phyloP scores from a whole-genome alignment of 2,329 filamentous ascomycete species.

The Epichloe glyceriae region DNA sequence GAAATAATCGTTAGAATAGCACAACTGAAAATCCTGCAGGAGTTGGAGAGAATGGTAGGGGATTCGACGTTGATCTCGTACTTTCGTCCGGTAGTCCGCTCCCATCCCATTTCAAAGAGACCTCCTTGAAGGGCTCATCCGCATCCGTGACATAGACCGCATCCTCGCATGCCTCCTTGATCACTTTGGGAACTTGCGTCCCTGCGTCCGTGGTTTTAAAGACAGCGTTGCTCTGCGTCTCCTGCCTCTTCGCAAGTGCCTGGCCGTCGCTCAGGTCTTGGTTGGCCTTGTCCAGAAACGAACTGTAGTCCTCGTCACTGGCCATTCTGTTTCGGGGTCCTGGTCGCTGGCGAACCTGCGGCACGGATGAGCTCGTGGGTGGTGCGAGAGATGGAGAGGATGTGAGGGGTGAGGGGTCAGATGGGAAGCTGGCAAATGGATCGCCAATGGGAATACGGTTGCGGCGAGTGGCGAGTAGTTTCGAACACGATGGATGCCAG shows the following conservation, averaged over 20 bases:
- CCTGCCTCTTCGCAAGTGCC: conserved; percentile 8
- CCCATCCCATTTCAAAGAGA: conserved; percentile 50
- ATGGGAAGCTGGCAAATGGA: neutral
- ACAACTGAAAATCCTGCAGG: neutral
- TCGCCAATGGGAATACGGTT: neutral
- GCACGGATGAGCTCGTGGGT: conserved; percentile 8
- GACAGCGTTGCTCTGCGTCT: conserved; percentile 14
- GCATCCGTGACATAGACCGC: conserved; percentile 67
- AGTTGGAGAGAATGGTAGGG: neutral
- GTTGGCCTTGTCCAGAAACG: conserved; percentile 82
- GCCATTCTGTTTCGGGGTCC: conserved; percentile 37
- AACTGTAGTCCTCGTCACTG: conserved; percentile 69
- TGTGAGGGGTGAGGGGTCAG: neutral
- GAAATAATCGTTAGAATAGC: neutral
- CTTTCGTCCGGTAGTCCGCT: conserved; percentile 47
- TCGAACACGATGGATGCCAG: neutral
- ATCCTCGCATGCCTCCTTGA: conserved; percentile 36
- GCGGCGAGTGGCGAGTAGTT: neutral
- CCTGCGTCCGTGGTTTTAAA: conserved; percentile 42
- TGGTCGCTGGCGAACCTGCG: neutral
- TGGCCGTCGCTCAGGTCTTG: conserved; percentile 49
- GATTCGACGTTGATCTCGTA: conserved; percentile 23
- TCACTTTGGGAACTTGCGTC: conserved; percentile 45
- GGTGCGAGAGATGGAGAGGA: neutral
- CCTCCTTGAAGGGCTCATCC: conserved; percentile 73